A percentile compares a stretch with the other conserved stretches of the same genome.
These are phyloP conservation scores for Blastocystis sp. DNA, from an alignment of 352 stramenopile genomes.

Conservation along the genomic window DNA sequence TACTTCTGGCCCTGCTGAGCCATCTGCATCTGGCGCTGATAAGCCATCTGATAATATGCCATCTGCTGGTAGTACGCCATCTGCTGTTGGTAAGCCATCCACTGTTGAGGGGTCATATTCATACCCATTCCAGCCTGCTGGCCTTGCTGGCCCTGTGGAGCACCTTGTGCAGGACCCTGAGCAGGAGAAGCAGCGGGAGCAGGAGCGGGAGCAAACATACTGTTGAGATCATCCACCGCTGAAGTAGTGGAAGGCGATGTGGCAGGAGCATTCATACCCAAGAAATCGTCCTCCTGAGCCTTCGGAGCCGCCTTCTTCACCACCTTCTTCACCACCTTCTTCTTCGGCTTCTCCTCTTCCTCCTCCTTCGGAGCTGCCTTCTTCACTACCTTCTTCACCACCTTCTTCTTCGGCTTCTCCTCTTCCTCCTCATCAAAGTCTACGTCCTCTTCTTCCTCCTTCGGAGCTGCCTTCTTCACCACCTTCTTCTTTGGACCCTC, in stretches of 20 bases:
- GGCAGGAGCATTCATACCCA: not conserved
- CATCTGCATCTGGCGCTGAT: conserved; percentile 41
- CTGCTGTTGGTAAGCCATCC: conserved; percentile 28
- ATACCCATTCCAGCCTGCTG: not conserved
- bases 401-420: not conserved
- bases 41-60: conserved; percentile 45
- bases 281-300: conserved; percentile 5
- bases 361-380: not conserved
- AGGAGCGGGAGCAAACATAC: not conserved
- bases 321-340: not conserved
- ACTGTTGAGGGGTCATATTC: conserved; percentile 35
- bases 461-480: conserved; percentile 34
- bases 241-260: not conserved
- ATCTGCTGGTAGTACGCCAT: conserved; percentile 53
- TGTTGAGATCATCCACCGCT: not conserved
- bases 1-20: conserved; percentile 46
- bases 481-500: not conserved
- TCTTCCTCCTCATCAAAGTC: conserved; percentile 6
- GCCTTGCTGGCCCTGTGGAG: not conserved
- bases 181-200: not conserved
- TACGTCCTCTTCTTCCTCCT: conserved; percentile 18
- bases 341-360: not conserved
- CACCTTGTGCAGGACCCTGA: not conserved
- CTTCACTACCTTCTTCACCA: conserved; percentile 47
- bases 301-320: not conserved